Base-by-base conservation (phyloP, 2,329 filamentous ascomycete species). In the Didymella arachidicola region DNA sequence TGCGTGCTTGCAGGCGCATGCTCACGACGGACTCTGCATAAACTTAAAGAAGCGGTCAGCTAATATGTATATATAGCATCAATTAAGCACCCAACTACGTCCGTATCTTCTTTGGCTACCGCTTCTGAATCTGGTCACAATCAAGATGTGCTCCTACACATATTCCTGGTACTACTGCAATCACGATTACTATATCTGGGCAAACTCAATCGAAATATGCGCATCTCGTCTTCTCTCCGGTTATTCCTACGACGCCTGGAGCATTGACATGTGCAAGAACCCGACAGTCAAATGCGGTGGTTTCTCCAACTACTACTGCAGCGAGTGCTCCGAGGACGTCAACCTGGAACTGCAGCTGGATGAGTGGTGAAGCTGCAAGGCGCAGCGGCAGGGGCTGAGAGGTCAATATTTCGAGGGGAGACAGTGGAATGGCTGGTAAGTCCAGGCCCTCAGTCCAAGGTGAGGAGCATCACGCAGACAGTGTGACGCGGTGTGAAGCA, bases 101-200 rank as follows among this genome's bases (percentile, higher is more conserved):
- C 29, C 29, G 3, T 11, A 30, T 32, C 30, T 14, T 14, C 4
- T 4, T 11, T 12, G 3, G 10, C 8, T 11, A 3, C 12, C 29
- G 29, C 12, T 12, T 30, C 8, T 11, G 11, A 30, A 4, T 11
- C 2, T 4, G n/a, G 29, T 16, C 12, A 16, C 18, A 39, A 1
- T 22, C 27, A 44, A 45, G 1, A 82, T 82, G 80, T 82, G 80
- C 66, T 73, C 70, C 36, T 81, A 81, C 69, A 80, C 79, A 11
- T 82, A 81, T 67, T 77, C 74, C 30, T 79, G 78, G 75, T 81
- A 82, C 68, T 79, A 78, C 70, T 81, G 80, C 72, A 79, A 79
- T 70, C 79, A 80, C 70, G 79, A 79, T 65, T 80, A 80, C 71
- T 81, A 80, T 70, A 80, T 81, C 70, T 78, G 79, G 74, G 70